Conservation (phyloP, 1,139 yeast genomes). For the Zygotorulaspora mrakii region DNA sequence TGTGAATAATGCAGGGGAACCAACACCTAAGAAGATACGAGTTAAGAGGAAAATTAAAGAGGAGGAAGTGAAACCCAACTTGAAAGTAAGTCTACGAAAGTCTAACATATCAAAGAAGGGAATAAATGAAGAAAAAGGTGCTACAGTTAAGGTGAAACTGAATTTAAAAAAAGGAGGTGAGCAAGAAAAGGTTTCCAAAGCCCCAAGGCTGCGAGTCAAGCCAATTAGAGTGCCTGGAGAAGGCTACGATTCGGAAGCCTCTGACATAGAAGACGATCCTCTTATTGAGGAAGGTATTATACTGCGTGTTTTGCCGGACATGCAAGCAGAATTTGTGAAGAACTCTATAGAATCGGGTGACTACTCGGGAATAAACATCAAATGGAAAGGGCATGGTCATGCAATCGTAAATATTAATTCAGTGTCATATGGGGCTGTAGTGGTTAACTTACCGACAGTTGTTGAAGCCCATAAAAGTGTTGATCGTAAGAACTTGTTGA, state of each 20-base stretch:
- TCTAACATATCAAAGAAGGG: conserved; percentile 8
- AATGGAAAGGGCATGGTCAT: conserved; percentile 70
- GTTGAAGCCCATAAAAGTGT: conserved; percentile 86
- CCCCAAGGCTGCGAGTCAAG: conserved; percentile 71
- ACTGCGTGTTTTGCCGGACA: conserved; percentile 72
- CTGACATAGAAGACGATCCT: conserved; percentile 94
- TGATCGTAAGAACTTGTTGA: conserved; percentile 84
- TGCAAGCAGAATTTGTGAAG: conserved; percentile 62
- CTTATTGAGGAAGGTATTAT: conserved; percentile 81
- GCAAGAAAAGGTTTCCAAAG: conserved; percentile 29
- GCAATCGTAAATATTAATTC: conserved; percentile 60
- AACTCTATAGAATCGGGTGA: conserved; percentile 81
- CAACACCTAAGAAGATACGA: conserved; percentile 28
- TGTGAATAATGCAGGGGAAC: conserved; percentile 20
- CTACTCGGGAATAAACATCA: conserved; percentile 64
- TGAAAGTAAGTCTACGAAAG: conserved; percentile 36
- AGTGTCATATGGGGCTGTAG: conserved; percentile 69
- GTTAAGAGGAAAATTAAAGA: conserved; percentile 25
- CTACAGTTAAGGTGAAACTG: conserved; percentile 30
- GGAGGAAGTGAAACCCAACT: conserved; percentile 21
- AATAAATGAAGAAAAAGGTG: conserved; percentile 13
- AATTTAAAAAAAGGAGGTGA: conserved; percentile 31
- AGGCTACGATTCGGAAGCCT: conserved; percentile 96
- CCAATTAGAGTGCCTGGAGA: conserved; percentile 88
- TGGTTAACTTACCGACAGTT: conserved; percentile 86